Base-by-base conservation (phyloP, 1,284 basidiomycete species). In the Apiotrichum gamsii region DNA sequence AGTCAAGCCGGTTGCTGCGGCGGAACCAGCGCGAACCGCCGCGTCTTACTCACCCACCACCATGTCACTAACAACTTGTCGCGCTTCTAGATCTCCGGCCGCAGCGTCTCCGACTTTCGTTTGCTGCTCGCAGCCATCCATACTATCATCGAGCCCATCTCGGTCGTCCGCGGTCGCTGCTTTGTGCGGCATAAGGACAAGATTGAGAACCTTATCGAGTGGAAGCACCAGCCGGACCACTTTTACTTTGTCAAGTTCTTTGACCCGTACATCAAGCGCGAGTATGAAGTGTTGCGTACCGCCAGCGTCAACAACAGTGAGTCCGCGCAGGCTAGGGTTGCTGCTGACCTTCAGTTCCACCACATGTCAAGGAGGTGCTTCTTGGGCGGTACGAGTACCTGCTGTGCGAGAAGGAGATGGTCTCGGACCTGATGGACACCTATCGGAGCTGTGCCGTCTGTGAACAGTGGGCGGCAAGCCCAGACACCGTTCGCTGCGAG, bases 231-330 rank as follows among this genome's bases (percentile, higher is more conserved):
- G 40, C 88, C 90, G 13, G 91, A 96, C 72, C 83, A 89, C 60
- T 96, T 96, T 76, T 95, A 91, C 77, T 96, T 90, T 76, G 83
- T 83, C 60, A 84, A 87, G 59, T 79, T 94, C 48, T 96, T 91
- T 70, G 94, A 98, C 74, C 89, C 93, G 37, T 97, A 96, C 74
- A 89, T 96, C 72, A 93, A 95, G 76, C 88, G 90, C 70, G 94
- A 95, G 74, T 96, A 94, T 73, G 95, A 98, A 71, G 86, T 97
- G 58, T 83, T 98, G 49, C 84, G 87, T 45, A 83, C 89, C 21
- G 81, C 81, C 39, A 86, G 85, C 62, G 83, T 95, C 49, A 82
- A 84, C 59, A 98, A 98, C 71, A 77, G 90, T 95, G 67, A 62
- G 89, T 80, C 3, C 15, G 24, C 11, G 25, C 25, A 28, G 8